Conservation (phyloP, 495 filamentous ascomycete genomes). For the Pseudoneurospora amorphoporcata region DNA sequence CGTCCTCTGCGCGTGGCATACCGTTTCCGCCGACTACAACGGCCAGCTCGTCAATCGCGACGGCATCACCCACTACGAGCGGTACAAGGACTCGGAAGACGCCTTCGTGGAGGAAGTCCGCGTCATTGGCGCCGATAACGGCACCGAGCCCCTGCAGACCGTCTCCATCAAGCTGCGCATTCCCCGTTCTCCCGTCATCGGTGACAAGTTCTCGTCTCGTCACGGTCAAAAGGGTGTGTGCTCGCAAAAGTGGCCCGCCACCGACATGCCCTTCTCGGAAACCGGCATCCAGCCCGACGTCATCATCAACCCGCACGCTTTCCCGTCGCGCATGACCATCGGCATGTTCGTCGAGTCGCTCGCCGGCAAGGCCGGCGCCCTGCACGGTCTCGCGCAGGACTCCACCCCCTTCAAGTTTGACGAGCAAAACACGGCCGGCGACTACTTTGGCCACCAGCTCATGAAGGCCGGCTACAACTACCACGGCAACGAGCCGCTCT, state of each 20-base stretch:
- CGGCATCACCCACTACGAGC: slow-evolving; percentile 68
- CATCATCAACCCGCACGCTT: slow-evolving; percentile 99
- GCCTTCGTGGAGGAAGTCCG: slow-evolving; percentile 90
- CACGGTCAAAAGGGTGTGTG: slow-evolving; percentile 97
- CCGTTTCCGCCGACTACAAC: slow-evolving; percentile 67
- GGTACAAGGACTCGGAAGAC: slow-evolving; percentile 82
- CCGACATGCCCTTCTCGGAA: slow-evolving; percentile 97
- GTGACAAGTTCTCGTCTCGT: slow-evolving; percentile 96
- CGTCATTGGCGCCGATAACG: slow-evolving; percentile 70
- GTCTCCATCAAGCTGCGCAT: slow-evolving; percentile 88
- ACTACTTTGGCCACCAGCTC: slow-evolving; percentile 94
- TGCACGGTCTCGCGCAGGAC: slow-evolving; percentile 92
- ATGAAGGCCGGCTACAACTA: slow-evolving; percentile 94
- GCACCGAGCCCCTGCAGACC: slow-evolving; percentile 70
- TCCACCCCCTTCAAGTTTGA: slow-evolving; percentile 90
- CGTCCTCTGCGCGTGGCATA: slow-evolving; percentile 78
- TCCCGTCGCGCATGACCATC: slow-evolving; percentile 99
- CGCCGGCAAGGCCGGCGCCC: slow-evolving; percentile 85
- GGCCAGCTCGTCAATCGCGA: slow-evolving; percentile 69
- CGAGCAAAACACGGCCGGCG: slow-evolving; percentile 80
- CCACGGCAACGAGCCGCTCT: slow-evolving; percentile 96
- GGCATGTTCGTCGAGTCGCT: slow-evolving; percentile 98
- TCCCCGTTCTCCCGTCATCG: slow-evolving; percentile 83
- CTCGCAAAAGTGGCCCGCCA: slow-evolving; percentile 89
- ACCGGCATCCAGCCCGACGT: slow-evolving; percentile 93